Base-by-base conservation (phyloP, 2,329 filamentous ascomycete species). In the Alternaria atra region DNA sequence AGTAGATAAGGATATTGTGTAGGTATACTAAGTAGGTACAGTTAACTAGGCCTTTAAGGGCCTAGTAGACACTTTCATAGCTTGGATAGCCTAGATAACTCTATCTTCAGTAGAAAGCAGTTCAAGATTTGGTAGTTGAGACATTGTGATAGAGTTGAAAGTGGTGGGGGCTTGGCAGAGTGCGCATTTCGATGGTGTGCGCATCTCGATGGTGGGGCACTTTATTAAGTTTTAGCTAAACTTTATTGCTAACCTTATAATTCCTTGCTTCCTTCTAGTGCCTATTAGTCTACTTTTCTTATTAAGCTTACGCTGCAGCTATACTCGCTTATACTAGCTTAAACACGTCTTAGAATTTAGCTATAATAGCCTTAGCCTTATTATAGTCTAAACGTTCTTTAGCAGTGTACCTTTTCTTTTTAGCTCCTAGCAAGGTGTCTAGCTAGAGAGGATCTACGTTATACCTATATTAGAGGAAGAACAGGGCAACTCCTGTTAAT, bases 41-140 rank as follows among this genome's bases (percentile, higher is more conserved):
- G n/a, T n/a, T n/a, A n/a, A n/a, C n/a, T n/a, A n/a, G n/a, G n/a
- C n/a, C n/a, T n/a, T n/a, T n/a, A n/a, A n/a, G n/a, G n/a, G n/a
- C n/a, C n/a, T n/a, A n/a, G n/a, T n/a, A n/a, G n/a, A n/a, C n/a
- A n/a, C n/a, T n/a, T n/a, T n/a, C n/a, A n/a, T n/a, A n/a, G n/a
- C n/a, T n/a, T n/a, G n/a, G 35, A 52, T 52, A 52, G 50, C 50
- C 23, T 27, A n/a, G 35, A 52, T 52, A 30, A 52, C 50, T 29
- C 50, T 52, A 20, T 52, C 50, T 52, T 42, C 25, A 52, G 5
- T 5, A 52, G 50, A 42, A 52, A 52, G 50, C 34, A 52, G 34
- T 30, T 52, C 50, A 42, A 52, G 50, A 52, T 52, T 23, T 42
- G 25, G 50, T 52, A 15, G 50, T 52, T 52, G 35, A 52, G 50